Percentiles rank a stretch among this genome's conserved stretches.
These are phyloP conservation scores for Aspergillus mulundensis DNA, from an alignment of 495 filamentous ascomycete species.

Conservation along the genomic window DNA sequence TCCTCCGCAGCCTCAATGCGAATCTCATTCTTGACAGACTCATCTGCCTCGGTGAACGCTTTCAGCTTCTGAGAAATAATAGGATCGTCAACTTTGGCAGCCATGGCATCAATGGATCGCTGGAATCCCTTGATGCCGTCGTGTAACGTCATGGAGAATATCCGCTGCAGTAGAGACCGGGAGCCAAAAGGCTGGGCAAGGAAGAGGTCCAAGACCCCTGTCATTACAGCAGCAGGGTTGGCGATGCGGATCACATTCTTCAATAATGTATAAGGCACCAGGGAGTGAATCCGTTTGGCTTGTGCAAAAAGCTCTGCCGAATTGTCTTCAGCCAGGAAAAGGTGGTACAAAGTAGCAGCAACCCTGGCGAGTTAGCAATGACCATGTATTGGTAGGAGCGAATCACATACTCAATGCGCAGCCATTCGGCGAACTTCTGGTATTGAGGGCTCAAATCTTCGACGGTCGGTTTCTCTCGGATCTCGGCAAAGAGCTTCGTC, in stretches of 20 bases:
- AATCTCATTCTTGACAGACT: slow-evolving; percentile 67
- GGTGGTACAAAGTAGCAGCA: slow-evolving; percentile 91
- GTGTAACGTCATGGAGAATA: slow-evolving; percentile 85
- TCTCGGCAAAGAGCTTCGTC: slow-evolving; percentile 89
- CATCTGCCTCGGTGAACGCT: slow-evolving; percentile 68
- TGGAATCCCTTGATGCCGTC: slow-evolving; percentile 85
- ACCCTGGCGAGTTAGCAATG: slow-evolving; percentile 46
- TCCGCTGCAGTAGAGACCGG: slow-evolving; percentile 84
- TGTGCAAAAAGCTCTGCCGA: slow-evolving; percentile 94
- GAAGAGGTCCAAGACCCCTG: slow-evolving; percentile 86
- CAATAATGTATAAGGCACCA: slow-evolving; percentile 85
- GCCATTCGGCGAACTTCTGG: slow-evolving; percentile 97
- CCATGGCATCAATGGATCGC: slow-evolving; percentile 74
- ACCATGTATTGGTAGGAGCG: neutral
- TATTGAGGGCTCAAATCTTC: slow-evolving; percentile 89
- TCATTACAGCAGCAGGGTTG: slow-evolving; percentile 95
- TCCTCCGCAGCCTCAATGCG: slow-evolving; percentile 66
- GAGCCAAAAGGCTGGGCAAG: slow-evolving; percentile 91
- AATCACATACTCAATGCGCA: slow-evolving; percentile 73
- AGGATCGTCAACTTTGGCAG: slow-evolving; percentile 68
- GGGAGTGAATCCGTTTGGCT: slow-evolving; percentile 84
- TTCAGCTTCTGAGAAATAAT: slow-evolving; percentile 80
- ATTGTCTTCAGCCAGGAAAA: slow-evolving; percentile 97
- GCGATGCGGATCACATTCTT: slow-evolving; percentile 97
- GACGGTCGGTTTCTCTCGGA: slow-evolving; percentile 80